Evolutionary conservation across 2,329 filamentous ascomycete species (phyloP), one percentile per base, ranked within the genome.

Genomic region (Furcasterigmium furcatum): DNA sequence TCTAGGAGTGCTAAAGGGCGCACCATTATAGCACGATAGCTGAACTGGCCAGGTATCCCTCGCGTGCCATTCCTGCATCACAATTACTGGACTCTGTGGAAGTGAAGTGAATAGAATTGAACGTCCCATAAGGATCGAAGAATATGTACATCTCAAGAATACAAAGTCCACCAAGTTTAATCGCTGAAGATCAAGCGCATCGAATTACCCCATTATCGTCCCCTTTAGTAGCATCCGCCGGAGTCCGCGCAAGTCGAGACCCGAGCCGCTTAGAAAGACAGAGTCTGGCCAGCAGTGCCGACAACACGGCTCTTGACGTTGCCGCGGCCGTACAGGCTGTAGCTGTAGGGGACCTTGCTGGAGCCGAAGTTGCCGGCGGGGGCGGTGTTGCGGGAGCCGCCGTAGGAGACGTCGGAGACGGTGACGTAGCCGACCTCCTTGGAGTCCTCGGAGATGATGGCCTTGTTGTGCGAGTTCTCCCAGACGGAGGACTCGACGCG

Each of bases 401-500:
- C 70, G 19, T 73, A 65, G 46, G 59, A 55, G 22, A 72, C 68
- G 41, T 74, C 71, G 40, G 63, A 61, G 46, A 63, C 61, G 10
- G 68, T 65, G 39, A 66, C 69, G 47, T 65, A 70, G 41, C 71
- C 71, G 10, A 63, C 64, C 46, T 61, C 46, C 49, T 68, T 58
- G 46, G 68, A 72, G 59, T 74, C 65, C 42, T 56, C 60, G 41
- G 63, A 68, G 53, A 61, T 60, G 43, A 71, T 61, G 36, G 61
- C 62, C 39, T 54, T 57, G 47, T 55, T 58, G 53, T 67, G 68
- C 29, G 64, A 60, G 52, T 62, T 68, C 38, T 66, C 65, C 52
- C 79, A 80, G 51, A 65, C 64, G 45, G 74, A 73, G 42, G 75
- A 79, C 66, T 82, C 73, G 14, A 82, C 70, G 18, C 81, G 71